Conservation (phyloP, 2,329 filamentous ascomycete species). For the Diaporthe sp. region DNA sequence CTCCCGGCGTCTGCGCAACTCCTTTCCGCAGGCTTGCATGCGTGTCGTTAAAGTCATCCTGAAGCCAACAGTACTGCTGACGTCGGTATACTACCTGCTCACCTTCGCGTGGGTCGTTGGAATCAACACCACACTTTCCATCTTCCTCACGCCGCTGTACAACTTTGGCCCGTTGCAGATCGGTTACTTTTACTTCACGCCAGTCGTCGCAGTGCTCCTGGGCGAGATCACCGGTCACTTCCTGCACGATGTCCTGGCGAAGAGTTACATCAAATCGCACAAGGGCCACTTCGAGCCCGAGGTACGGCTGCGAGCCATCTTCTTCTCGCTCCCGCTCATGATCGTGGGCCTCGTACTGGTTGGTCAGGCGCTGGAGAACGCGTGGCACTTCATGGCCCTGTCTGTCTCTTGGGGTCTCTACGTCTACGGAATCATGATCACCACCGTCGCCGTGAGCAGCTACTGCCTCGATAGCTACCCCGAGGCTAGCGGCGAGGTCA, state of each 20-base stretch:
- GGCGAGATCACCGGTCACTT: slow-evolving; percentile 68
- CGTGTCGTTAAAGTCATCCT: slow-evolving; percentile 53
- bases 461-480: slow-evolving; percentile 69
- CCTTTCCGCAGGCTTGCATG: slow-evolving; percentile 54
- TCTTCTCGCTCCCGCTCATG: slow-evolving; percentile 62
- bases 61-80: slow-evolving; percentile 54
- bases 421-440: slow-evolving; percentile 67
- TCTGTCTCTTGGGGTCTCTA: slow-evolving; percentile 65
- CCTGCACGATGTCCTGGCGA: slow-evolving; percentile 65
- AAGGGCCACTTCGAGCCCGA: slow-evolving; percentile 69
- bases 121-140: slow-evolving; percentile 68
- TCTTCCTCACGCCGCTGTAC: slow-evolving; percentile 64
- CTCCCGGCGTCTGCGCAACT: slow-evolving; percentile 53
- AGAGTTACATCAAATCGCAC: slow-evolving; percentile 58
- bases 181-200: slow-evolving; percentile 70
- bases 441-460: slow-evolving; percentile 63
- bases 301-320: slow-evolving; percentile 62
- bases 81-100: slow-evolving; percentile 51
- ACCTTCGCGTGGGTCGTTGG: slow-evolving; percentile 66
- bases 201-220: slow-evolving; percentile 65
- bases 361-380: slow-evolving; percentile 62
- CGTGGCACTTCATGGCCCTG: slow-evolving; percentile 65
- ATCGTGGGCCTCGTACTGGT: slow-evolving; percentile 63
- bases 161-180: slow-evolving; percentile 63
- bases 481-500: slow-evolving; percentile 66